phyloP scores from a whole-genome alignment of 805 yeast species.

The Metschnikowia gelsemii region DNA sequence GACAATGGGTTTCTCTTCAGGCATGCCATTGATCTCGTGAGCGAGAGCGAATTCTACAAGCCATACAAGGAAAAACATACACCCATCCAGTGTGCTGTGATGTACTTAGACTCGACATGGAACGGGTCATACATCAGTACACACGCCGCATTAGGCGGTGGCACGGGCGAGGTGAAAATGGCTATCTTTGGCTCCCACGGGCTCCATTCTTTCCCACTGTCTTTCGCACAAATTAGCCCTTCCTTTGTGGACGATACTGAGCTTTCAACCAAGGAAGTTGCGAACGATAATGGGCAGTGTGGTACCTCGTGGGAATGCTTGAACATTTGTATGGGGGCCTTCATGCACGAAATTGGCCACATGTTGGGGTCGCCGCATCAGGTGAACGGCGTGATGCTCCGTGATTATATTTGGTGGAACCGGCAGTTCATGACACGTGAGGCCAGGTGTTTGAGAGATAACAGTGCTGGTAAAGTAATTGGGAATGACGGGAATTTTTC shows the following conservation, averaged over 20 bases:
- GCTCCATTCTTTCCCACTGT: conserved; percentile 87
- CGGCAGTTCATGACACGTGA: conserved; percentile 80
- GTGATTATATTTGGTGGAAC: conserved; percentile 80
- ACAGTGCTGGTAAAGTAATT: conserved; percentile 42
- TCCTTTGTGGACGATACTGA: conserved; percentile 71
- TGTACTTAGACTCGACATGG: conserved; percentile 84
- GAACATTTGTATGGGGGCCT: conserved; percentile 86
- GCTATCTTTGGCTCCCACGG: conserved; percentile 97
- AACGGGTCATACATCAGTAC: conserved; percentile 68
- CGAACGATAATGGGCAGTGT: conserved; percentile 83
- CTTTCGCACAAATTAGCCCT: conserved; percentile 65
- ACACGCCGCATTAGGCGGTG: conserved; percentile 96
- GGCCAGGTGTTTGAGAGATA: conserved; percentile 52
- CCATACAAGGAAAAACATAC: conserved; percentile 35
- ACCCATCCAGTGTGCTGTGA: conserved; percentile 78
- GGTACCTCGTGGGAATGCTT: conserved; percentile 89
- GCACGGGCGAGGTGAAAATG: conserved; percentile 61
- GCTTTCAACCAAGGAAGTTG: conserved; percentile 68
- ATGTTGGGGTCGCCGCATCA: conserved; percentile 90
- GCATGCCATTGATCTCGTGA: conserved; percentile 75
- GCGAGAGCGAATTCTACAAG: conserved; percentile 39
- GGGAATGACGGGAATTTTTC: conserved; percentile 40
- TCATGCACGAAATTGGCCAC: conserved; percentile 95
- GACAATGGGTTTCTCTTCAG: conserved; percentile 75
- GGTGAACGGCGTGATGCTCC: conserved; percentile 82